Conservation (phyloP, 768 basidiomycete genomes). For the Tremella mesenterica region DNA sequence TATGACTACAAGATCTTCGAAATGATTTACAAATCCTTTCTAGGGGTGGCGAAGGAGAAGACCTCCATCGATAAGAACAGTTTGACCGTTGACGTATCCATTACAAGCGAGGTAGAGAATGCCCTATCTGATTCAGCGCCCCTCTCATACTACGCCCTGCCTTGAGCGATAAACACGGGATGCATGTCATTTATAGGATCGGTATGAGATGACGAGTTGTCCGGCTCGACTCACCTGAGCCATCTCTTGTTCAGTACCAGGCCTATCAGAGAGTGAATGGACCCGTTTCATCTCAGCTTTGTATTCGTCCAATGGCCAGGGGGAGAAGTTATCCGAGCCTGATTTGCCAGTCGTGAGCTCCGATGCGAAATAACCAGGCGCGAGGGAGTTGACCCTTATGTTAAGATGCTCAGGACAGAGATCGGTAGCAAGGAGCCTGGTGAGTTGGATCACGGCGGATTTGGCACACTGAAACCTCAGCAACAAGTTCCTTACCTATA, state of each 20-base stretch:
- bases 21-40: too few relatives aligned
- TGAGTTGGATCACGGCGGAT: not conserved
- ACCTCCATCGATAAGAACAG: not conserved
- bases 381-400: not conserved
- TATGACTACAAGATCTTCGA: too few relatives aligned
- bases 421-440: not conserved
- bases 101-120: not conserved
- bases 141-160: too few relatives aligned
- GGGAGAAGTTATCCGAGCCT: not conserved
- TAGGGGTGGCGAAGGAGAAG: not conserved
- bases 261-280: not conserved
- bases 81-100: not conserved
- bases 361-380: not conserved
- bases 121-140: too few relatives aligned
- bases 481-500: not conserved
- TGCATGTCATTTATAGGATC: too few relatives aligned
- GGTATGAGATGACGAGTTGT: too few relatives aligned
- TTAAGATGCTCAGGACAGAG: not conserved
- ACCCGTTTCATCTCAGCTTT: constrained; percentile 1
- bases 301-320: constrained; percentile 2
- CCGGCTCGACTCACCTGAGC: not conserved
- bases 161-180: too few relatives aligned
- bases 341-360: not conserved
- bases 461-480: not conserved
- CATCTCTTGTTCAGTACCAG: not conserved